Conservation (phyloP, 306 rosid genomes). For the Boehmeria nivea region DNA sequence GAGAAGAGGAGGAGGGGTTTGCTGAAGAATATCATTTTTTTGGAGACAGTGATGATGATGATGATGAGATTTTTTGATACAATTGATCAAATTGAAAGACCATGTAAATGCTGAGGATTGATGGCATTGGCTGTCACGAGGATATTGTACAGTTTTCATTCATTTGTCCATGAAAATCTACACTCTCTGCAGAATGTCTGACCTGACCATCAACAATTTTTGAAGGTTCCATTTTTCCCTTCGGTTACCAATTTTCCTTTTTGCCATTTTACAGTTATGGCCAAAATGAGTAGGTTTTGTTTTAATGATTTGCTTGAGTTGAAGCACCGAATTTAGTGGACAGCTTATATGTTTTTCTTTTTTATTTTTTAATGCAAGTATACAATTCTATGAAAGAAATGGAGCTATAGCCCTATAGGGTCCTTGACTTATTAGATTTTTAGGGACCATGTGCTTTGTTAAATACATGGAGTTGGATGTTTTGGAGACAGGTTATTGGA, state of each 20-base stretch:
- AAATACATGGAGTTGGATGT: no score
- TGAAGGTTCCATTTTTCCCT: constrained; percentile 4
- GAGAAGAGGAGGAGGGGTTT: constrained; percentile 34
- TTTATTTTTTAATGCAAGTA: no score
- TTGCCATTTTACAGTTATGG: not conserved
- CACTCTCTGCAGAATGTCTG: not conserved
- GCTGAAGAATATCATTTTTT: constrained; percentile 18
- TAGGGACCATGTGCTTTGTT: no score
- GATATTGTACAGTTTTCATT: constrained; percentile 6
- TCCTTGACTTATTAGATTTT: no score
- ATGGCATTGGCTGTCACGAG: not conserved
- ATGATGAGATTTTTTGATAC: constrained; percentile 38
- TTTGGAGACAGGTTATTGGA: no score
- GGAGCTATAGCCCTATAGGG: no score
- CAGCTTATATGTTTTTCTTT: no score
- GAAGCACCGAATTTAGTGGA: no score
- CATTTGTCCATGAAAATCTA: not conserved
- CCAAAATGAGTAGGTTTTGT: not conserved
- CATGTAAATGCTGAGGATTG: constrained; percentile 9
- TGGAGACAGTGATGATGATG: constrained; percentile 35
- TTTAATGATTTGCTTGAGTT: no score
- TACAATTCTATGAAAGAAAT: no score
- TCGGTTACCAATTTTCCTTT: no score
- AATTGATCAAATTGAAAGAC: not conserved
- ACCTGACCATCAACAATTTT: constrained; percentile 10